Conservation (phyloP, 208 protist species). For the Crithidia fasciculata region DNA sequence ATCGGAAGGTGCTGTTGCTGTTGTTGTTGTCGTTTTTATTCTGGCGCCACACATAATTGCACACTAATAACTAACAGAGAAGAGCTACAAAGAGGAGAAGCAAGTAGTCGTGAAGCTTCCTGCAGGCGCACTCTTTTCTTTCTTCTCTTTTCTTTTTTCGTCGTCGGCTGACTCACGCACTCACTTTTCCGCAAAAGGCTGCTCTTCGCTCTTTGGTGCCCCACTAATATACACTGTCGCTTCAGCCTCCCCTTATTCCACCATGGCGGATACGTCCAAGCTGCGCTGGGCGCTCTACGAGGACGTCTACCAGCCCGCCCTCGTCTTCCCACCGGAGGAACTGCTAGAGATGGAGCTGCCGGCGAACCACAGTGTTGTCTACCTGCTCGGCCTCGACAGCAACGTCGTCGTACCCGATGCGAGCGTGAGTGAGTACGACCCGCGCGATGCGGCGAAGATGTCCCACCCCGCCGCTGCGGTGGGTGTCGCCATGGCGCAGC, state of each 20-base stretch:
- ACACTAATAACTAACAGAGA: too few relatives aligned
- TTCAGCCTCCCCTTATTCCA: not conserved
- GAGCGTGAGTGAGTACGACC: constrained; percentile 67
- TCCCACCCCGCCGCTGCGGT: constrained; percentile 53
- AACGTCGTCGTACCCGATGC: constrained; percentile 54
- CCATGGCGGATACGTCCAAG: constrained; percentile 22
- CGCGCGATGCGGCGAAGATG: constrained; percentile 47
- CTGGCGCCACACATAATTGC: too few relatives aligned
- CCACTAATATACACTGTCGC: too few relatives aligned
- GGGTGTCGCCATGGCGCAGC: constrained; percentile 60
- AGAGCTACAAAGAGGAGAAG: constrained; percentile 23
- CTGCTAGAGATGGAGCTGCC: constrained; percentile 36
- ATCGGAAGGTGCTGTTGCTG: too few relatives aligned
- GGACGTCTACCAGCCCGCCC: constrained; percentile 70
- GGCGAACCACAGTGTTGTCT: constrained; percentile 58
- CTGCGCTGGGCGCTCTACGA: constrained; percentile 85
- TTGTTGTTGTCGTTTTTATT: too few relatives aligned
- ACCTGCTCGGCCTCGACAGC: constrained; percentile 75
- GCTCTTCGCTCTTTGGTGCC: too few relatives aligned
- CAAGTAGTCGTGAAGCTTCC: not conserved
- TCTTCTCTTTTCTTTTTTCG: too few relatives aligned
- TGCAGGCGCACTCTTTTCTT: too few relatives aligned
- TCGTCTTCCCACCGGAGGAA: constrained; percentile 57
- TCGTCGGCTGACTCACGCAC: too few relatives aligned
- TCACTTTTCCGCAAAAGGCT: too few relatives aligned